These are phyloP conservation scores for Oryza meyeriana DNA, from an alignment of 176 grass and related monocot genomes.

Conservation along the genomic window DNA sequence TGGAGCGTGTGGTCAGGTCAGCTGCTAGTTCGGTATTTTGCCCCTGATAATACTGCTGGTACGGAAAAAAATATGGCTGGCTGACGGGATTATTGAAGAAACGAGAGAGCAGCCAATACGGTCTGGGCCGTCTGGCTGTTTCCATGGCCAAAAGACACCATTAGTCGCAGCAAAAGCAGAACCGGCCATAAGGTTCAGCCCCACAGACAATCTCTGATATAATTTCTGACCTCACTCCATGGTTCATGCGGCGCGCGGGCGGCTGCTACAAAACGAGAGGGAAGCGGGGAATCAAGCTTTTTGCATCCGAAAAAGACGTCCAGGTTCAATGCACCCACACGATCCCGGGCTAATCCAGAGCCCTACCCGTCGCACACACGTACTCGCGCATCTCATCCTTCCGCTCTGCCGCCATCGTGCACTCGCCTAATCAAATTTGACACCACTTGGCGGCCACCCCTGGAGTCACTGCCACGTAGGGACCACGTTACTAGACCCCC, in stretches of 20 bases:
- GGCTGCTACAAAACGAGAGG: background rate
- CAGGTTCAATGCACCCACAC: slow-evolving; percentile 47
- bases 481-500: fast-evolving
- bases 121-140: too few relatives aligned
- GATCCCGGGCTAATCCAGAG: background rate
- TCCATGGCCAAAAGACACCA: background rate
- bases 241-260: background rate
- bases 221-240: slow-evolving; percentile 49
- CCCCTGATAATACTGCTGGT: background rate
- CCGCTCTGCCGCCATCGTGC: slow-evolving; percentile 20
- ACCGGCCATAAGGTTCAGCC: background rate
- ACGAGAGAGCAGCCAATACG: background rate
- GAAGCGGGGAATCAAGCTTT: slow-evolving; percentile 23
- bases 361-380: background rate
- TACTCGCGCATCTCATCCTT: slow-evolving; percentile 13
- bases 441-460: background rate
- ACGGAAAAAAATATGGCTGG: background rate
- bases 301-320: slow-evolving; percentile 44
- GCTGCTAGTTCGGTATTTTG: background rate
- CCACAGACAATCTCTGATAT: slow-evolving; percentile 11
- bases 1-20: background rate
- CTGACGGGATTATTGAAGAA: background rate
- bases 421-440: background rate
- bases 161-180: background rate
- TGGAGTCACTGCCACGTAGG: fast-evolving